Conservation (phyloP, 192 early-diverging fungal genomes). For the Podila epicladia region DNA sequence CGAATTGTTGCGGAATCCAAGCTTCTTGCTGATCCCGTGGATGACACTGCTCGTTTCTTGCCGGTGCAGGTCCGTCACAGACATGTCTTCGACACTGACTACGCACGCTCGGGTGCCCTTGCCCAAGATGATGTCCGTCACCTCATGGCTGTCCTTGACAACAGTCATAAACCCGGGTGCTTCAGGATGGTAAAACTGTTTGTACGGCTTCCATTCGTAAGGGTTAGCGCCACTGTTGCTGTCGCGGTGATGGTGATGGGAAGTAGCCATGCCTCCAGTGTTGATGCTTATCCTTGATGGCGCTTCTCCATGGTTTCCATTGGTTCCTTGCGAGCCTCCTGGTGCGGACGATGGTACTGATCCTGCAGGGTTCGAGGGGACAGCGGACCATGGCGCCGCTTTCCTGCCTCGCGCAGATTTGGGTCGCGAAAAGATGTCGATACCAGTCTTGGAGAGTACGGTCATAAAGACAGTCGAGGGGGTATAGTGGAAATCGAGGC, state of each 20-base stretch:
- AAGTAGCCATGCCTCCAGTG: not conserved
- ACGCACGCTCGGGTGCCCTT: conserved; percentile 43
- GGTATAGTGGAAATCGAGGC: conserved; percentile 43
- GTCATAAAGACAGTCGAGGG: conserved; percentile 39
- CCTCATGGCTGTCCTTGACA: conserved; percentile 32
- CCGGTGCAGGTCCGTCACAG: conserved; percentile 33
- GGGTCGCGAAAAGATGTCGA: conserved; percentile 36
- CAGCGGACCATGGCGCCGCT: not conserved
- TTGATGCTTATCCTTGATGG: no score
- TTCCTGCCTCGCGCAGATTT: conserved; percentile 17
- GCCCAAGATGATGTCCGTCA: conserved; percentile 41
- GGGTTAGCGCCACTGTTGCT: not conserved
- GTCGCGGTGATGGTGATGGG: not conserved
- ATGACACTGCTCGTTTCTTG: conserved; percentile 12
- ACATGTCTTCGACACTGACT: conserved; percentile 39
- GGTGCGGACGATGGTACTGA: not conserved
- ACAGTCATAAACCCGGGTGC: conserved; percentile 50
- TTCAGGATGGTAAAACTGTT: conserved; percentile 48
- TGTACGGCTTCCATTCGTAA: conserved; percentile 38
- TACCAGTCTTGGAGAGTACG: conserved; percentile 34
- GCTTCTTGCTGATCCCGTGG: conserved; percentile 12
- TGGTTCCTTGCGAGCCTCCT: not conserved
- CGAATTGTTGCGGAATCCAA: conserved; percentile 14
- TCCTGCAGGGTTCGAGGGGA: not conserved
- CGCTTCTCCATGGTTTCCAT: not conserved